Base-by-base conservation (phyloP, 225 moss, liverwort and hornwort species). In the Ulota crispa region DNA sequence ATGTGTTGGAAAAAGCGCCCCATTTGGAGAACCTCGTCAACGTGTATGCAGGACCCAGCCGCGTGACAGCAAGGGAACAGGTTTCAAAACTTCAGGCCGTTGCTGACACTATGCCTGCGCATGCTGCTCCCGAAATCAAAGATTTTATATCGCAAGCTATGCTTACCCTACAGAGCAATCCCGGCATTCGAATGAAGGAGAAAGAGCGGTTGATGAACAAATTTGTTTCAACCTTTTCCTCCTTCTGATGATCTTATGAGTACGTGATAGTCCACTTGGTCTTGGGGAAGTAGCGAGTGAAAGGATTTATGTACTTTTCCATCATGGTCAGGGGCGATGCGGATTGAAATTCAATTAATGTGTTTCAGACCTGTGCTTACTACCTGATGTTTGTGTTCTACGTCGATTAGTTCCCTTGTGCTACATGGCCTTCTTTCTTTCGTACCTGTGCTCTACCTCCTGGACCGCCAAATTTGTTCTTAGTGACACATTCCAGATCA, bases 171-270 rank as follows among this genome's bases (percentile, higher is more conserved):
- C 94, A 99, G 89, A 96, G 91, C 78, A 99, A 99, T 82, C 96
- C 99, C 43, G 89, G 94, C 32, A 88, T 94, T 57, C 90, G 89
- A 42, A 89, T 96, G 72, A 87, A 80, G 47, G 92, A 99, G 42
- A 99, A 99, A 88, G 93, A 96, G 89, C 87, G 88, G 54, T 72
- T 99, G 39, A 93, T 99, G 96, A 91, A 84, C 50, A 96, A 85
- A 72, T 86, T 99, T 77, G 92, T 94, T 26, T 87, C 96, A 32
- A 92, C 94, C 27, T 91, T 99, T 78, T 92, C 93, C 53, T 92
- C 92, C 68, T 92, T 88, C 16, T 90, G 76, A 86, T 50, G 30
- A 90, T 78, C 10, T 45, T 56, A 47, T 32, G 43, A 39, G 64
- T 56, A 39, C 74, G 43, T 31, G 57, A 55, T 78, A 52, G 47